Evolutionary conservation across 2,329 filamentous ascomycete genomes (phyloP).

Genomic region (Biscogniauxia sp.): DNA sequence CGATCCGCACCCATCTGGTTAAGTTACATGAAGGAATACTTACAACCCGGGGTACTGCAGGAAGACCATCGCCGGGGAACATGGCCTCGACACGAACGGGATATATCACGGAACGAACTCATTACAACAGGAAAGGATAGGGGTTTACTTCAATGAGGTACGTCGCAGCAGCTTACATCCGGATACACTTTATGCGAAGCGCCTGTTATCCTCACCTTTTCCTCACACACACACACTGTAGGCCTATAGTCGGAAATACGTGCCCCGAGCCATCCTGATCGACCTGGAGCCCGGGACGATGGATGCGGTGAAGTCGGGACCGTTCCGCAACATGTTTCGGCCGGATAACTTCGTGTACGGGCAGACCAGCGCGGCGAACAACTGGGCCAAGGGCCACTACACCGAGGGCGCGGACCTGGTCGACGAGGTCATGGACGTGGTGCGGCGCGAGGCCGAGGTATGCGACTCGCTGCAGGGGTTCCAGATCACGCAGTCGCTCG

Average conservation of each 20-base stretch:
- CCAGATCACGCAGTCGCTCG: conserved; percentile 99
- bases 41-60: conserved; percentile 40
- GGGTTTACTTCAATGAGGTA: conserved; percentile 93
- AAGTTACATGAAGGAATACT: conserved; percentile 29
- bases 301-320: conserved; percentile 97
- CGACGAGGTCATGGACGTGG: conserved; percentile 96
- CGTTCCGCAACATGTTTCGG: conserved; percentile 98
- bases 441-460: conserved; percentile 96
- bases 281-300: conserved; percentile 99
- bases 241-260: conserved; percentile 98
- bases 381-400: conserved; percentile 99
- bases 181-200: background rate
- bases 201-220: background rate
- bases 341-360: conserved; percentile 99
- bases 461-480: conserved; percentile 99
- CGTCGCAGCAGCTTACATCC: background rate
- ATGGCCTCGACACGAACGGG: conserved; percentile 95
- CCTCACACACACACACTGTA: conserved; percentile 42
- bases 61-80: conserved; percentile 85
- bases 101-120: conserved; percentile 98
- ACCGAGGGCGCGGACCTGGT: conserved; percentile 99
- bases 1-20: conserved; percentile 1
- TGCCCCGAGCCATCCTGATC: conserved; percentile 97
- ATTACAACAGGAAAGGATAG: conserved; percentile 99
- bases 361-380: conserved; percentile 99